Conservation (phyloP, 441 rosid genomes). For the Euphorbia corollata region DNA sequence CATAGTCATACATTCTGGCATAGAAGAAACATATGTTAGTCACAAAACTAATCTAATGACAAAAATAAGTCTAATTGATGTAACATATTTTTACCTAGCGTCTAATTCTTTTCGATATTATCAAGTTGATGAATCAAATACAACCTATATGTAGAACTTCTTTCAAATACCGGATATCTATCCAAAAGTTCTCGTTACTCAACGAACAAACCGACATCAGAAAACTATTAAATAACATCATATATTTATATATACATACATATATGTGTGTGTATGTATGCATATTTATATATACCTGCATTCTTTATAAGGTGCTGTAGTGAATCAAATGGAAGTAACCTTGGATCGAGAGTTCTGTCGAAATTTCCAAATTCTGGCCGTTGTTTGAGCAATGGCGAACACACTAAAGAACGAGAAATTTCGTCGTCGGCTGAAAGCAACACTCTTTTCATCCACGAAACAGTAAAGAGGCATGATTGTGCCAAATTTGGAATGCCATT, state of each 20-base stretch:
- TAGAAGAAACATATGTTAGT: not conserved
- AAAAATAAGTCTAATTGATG: not conserved
- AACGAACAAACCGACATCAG: not conserved
- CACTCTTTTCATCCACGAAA: slow-evolving; percentile 42
- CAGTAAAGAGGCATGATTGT: slow-evolving; percentile 42
- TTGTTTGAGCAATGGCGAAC: slow-evolving; percentile 20
- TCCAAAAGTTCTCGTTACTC: not conserved
- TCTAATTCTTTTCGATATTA: no score
- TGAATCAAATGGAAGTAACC: slow-evolving; percentile 24
- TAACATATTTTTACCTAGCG: not conserved
- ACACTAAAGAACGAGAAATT: slow-evolving; percentile 18
- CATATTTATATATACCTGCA: slow-evolving; percentile 41
- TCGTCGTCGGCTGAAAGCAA: slow-evolving; percentile 24
- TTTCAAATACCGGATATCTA: not conserved
- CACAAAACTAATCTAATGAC: not conserved
- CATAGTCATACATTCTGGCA: slow-evolving; percentile 24
- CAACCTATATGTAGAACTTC: no score
- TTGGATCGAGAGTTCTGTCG: slow-evolving; percentile 23
- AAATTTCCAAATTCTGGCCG: slow-evolving; percentile 23
- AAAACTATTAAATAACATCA: not conserved
- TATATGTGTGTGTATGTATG: no score
- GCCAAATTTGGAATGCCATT: slow-evolving; percentile 41
- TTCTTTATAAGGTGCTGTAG: slow-evolving; percentile 26
- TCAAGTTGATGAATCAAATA: no score
- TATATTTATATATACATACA: no score